A percentile compares a stretch with the other conserved stretches of the same genome.
Evolutionary conservation across 2,329 filamentous ascomycete species (phyloP).

Genomic region (Colletotrichum orbiculare): DNA sequence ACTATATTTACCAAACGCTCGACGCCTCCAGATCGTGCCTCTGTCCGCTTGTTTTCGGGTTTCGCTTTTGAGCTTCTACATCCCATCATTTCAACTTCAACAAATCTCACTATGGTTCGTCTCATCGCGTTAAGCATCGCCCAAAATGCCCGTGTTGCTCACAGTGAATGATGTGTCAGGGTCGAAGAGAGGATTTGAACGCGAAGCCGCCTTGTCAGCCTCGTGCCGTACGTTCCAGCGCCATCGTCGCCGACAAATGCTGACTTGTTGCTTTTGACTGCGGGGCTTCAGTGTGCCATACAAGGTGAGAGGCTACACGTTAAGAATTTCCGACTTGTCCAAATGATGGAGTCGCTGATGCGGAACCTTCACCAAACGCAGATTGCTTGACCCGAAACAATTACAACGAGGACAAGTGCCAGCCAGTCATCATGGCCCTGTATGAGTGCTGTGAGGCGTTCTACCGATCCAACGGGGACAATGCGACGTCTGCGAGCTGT

Average conservation of each 20-base stretch:
- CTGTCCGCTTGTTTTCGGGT: too few species aligned
- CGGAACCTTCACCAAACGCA: constrained; percentile 48
- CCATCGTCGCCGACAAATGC: neutral
- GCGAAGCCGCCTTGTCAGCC: constrained; percentile 86
- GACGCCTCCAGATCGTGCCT: too few species aligned
- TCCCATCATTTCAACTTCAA: neutral
- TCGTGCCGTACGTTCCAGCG: constrained; percentile 71
- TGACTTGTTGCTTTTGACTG: constrained; percentile 18
- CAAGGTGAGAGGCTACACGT: constrained; percentile 69
- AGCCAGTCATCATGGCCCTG: constrained; percentile 80
- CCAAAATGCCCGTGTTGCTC: neutral
- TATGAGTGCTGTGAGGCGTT: constrained; percentile 95
- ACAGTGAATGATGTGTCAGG: constrained; percentile 8
- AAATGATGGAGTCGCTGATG: neutral
- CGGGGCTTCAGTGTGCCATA: constrained; percentile 77
- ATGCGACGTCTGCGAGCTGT: constrained; percentile 83
- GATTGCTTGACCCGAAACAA: constrained; percentile 86
- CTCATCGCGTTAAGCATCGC: neutral
- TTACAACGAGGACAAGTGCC: constrained; percentile 88
- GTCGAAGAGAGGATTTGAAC: constrained; percentile 75
- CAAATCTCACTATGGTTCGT: too few species aligned
- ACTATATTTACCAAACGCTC: too few species aligned
- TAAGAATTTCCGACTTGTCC: neutral
- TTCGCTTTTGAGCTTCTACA: neutral
- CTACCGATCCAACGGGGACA: constrained; percentile 82